phyloP scores from a whole-genome alignment of 345 rosid species.

The Gynandropsis gynandra region DNA sequence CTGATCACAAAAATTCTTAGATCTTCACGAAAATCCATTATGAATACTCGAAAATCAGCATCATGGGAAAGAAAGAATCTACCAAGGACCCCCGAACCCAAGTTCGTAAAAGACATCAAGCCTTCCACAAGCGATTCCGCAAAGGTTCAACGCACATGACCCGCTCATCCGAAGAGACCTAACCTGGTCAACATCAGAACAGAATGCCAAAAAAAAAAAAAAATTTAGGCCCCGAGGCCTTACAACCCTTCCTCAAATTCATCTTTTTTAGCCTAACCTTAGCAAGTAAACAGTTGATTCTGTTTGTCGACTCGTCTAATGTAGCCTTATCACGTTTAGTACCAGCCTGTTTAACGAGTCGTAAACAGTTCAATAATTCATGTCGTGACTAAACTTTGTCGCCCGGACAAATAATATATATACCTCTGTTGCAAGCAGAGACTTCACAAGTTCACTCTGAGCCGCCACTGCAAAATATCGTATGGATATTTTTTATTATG shows the following conservation, averaged over 20 bases:
- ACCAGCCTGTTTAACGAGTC: constrained; percentile 46
- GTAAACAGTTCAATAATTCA: neutral
- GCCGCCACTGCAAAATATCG: constrained; percentile 54
- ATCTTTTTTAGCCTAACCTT: constrained; percentile 42
- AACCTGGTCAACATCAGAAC: constrained; percentile 44
- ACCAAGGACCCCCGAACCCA: constrained; percentile 97
- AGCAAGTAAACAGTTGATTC: constrained; percentile 68
- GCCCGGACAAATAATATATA: constrained; percentile 10
- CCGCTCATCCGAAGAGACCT: constrained; percentile 90
- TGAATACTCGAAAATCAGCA: neutral
- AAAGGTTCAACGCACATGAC: constrained; percentile 90
- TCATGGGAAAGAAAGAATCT: constrained; percentile 9
- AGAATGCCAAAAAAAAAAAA: constrained; percentile 10
- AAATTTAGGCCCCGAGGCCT: neutral
- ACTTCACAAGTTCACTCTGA: constrained; percentile 61
- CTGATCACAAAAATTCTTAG: constrained; percentile 33
- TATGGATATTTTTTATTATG: constrained; percentile 16
- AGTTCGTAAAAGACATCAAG: constrained; percentile 70
- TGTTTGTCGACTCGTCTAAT: constrained; percentile 57
- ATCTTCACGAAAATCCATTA: neutral
- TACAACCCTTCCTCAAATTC: neutral
- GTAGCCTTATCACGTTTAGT: constrained; percentile 70
- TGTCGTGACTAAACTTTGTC: neutral
- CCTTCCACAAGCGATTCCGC: constrained; percentile 90
- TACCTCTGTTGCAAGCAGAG: constrained; percentile 92